phyloP scores from a whole-genome alignment of 2,329 filamentous ascomycete genomes.

The Ilyonectria mors-panacis region DNA sequence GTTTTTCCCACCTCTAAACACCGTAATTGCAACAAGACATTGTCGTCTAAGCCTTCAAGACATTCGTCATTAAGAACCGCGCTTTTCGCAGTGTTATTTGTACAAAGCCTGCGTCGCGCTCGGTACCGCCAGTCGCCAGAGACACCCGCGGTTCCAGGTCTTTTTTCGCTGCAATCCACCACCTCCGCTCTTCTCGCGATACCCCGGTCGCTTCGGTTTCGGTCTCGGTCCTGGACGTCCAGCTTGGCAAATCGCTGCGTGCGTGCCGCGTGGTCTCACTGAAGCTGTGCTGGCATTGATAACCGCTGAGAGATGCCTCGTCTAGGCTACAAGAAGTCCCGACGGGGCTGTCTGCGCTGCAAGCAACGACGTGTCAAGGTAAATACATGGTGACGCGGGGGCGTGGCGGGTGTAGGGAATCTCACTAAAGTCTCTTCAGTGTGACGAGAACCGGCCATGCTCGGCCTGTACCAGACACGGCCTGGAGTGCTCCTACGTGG shows the following conservation, averaged over 20 bases:
- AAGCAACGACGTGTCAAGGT: constrained; percentile 57
- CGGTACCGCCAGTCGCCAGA: constrained; percentile 12
- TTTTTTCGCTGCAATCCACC: background rate
- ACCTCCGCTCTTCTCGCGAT: background rate
- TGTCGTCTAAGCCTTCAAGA: background rate
- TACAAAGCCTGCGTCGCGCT: constrained; percentile 9
- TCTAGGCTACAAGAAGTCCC: constrained; percentile 55
- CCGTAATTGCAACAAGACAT: background rate
- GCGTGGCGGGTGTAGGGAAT: background rate
- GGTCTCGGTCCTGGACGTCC: background rate
- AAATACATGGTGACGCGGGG: constrained; percentile 29
- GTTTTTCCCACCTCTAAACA: constrained; percentile 2
- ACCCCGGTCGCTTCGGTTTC: constrained; percentile 6
- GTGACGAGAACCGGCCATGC: constrained; percentile 57
- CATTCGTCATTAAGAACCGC: background rate
- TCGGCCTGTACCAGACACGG: constrained; percentile 54
- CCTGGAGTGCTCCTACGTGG: constrained; percentile 51
- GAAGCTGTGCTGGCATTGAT: background rate
- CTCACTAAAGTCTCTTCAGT: constrained; percentile 43
- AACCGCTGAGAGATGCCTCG: constrained; percentile 41
- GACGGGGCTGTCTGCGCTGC: constrained; percentile 54
- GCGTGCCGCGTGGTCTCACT: background rate
- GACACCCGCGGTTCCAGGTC: background rate
- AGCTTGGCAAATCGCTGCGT: background rate
- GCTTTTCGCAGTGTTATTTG: background rate